Base-by-base conservation (phyloP, 768 basidiomycete species). In the Crepidotus variabilis region DNA sequence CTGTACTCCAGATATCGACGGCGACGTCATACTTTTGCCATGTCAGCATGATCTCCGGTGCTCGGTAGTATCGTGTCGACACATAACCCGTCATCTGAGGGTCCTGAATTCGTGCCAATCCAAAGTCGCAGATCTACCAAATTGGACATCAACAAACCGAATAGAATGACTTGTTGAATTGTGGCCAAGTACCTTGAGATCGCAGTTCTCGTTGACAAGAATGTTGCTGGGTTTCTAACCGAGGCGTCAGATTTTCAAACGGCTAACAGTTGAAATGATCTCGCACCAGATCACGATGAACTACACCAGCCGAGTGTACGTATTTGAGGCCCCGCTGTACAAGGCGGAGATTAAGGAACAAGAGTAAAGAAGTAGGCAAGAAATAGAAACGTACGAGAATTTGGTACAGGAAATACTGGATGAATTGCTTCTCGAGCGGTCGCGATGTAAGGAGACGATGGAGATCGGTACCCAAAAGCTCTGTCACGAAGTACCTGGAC, bases 11-110 rank as follows among this genome's bases (percentile, higher is more conserved):
- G 69, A 98, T 96, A 70, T 99, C 97, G 60, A 99, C 97, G 51
- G 96, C 97, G 55, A 98, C 95, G 71, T 98, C 96, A 75, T 99
- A 99, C 78, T 98, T 98, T 73, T 99, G 97, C 97, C 97, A 99
- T 36, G 97, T 99, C 69, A 99, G 82, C 97, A 99, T 99, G 76
- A 99, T 99, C 74, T 99, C 97, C 5, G 97, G 97, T 6, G 97
- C 97, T 51, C 97, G 89, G 71, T 99, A 99, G 76, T 99, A 99
- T 63, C 97, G 82, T 51, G 97, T 99, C 56, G 97, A 98, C 59
- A 98, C 97, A 69, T 98, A 99, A 60, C 97, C 97, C 1, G 97
- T 99, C 97, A 99, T 99, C 71, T 99, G 97, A 4, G 96, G 96
- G 70, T 99, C 97, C 73, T 98, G 97, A 61, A 99, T 95, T 52